phyloP scores from a whole-genome alignment of 1,139 yeast species.

The Kodamaea plutei region DNA sequence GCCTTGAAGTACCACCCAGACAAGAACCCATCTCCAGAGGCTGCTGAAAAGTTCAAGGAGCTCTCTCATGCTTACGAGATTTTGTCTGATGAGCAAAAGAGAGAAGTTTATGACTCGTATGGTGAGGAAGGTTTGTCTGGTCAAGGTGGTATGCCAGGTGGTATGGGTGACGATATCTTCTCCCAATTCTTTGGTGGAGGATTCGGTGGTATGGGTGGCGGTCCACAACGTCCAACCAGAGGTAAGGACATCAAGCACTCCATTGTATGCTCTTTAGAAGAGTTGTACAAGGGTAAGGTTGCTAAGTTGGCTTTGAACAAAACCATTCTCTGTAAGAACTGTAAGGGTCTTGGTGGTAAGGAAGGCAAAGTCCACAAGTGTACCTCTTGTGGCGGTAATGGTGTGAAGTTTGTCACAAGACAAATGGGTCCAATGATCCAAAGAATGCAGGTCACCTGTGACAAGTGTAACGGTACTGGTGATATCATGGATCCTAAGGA shows the following conservation, averaged over 20 bases:
- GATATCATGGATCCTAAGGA: slow-evolving; percentile 84
- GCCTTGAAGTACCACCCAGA: slow-evolving; percentile 97
- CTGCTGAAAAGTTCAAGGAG: slow-evolving; percentile 95
- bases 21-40: slow-evolving; percentile 75
- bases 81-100: slow-evolving; percentile 80
- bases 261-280: slow-evolving; percentile 82
- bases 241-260: slow-evolving; percentile 92
- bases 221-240: slow-evolving; percentile 80
- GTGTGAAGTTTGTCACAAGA: slow-evolving; percentile 89
- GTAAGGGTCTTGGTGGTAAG: slow-evolving; percentile 97
- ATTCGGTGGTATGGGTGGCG: slow-evolving; percentile 53
- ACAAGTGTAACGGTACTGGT: slow-evolving; percentile 89
- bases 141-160: slow-evolving; percentile 70
- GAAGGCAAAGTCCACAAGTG: slow-evolving; percentile 88
- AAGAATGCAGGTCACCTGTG: slow-evolving; percentile 95
- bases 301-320: slow-evolving; percentile 92
- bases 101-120: slow-evolving; percentile 81
- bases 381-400: slow-evolving; percentile 81
- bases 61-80: slow-evolving; percentile 88
- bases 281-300: slow-evolving; percentile 90
- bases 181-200: slow-evolving; percentile 82
- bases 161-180: slow-evolving; percentile 80
- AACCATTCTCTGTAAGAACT: slow-evolving; percentile 79
- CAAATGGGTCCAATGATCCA: slow-evolving; percentile 99
- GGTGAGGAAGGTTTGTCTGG: slow-evolving; percentile 91